Evolutionary conservation across 306 rosid genomes (phyloP), one percentile per base, ranked within the genome.

Genomic region (Gynostemma pentaphyllum): DNA sequence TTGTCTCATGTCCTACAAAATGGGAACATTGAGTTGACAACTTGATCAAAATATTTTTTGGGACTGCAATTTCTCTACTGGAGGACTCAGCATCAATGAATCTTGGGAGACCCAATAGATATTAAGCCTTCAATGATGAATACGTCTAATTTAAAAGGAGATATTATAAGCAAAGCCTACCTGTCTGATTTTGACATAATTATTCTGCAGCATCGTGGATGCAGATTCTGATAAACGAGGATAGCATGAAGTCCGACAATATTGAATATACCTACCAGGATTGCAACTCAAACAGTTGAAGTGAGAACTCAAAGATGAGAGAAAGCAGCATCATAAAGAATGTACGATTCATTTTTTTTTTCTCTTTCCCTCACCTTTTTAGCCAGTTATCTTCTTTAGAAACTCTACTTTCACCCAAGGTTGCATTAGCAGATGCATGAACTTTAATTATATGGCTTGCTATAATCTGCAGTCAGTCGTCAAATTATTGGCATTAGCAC

Each of bases 151-250:
- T 62, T 44, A 26, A 23, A 64, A 23, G 12, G 26, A 67, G 64
- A 66, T 59, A 22, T 37, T 28, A 29, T 16, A 59, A 30, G 22
- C 61, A 77, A 29, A 32, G 64, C 54, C 8, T 83, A 92, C 99
- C 99, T 92, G 99, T 86, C 99, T 86, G 79, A 92, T 92, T 78
- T 84, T 84, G 46, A 92, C 96, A 40, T 92, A 92, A 70, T 82
- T 73, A 74, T 79, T 80, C 83, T 82, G 95, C 70, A 92, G 83
- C 68, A 74, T 68, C 21, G 68, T 39, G 23, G 95, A 80, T 5
- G 99, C 95, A 72, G 95, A 68, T 66, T 88, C 95, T 23, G 99
- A 80, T 34, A 92, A 80, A 28, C 90, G 90, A 44, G 99, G 99
- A 67, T 79, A 83, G 45, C 95, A 86, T 71, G 76, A 73, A 45